Conservation (phyloP, 805 yeast species). For the Myxozyma udenii region DNA sequence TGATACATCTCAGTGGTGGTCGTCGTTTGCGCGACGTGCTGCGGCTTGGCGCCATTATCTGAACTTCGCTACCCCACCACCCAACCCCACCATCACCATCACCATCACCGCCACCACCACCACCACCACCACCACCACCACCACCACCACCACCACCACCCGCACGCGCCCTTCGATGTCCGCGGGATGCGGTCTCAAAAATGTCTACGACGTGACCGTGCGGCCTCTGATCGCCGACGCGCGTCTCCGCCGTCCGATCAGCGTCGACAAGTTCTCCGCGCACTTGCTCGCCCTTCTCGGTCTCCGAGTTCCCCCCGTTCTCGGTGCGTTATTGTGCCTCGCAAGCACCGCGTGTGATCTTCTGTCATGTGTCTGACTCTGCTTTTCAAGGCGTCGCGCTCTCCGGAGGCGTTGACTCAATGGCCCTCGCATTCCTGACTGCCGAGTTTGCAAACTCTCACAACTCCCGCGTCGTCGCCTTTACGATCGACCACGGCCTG, state of each 20-base stretch:
- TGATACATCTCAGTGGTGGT: too few relatives aligned
- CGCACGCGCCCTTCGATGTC: too few relatives aligned
- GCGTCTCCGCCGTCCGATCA: constrained; percentile 3
- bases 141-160: too few relatives aligned
- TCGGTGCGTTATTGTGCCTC: constrained; percentile 6
- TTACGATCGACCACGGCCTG: constrained; percentile 64
- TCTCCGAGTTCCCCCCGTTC: constrained; percentile 4
- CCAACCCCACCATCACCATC: too few relatives aligned
- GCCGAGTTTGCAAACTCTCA: constrained; percentile 38
- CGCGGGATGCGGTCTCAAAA: background rate
- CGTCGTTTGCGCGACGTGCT: too few relatives aligned
- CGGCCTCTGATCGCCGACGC: constrained; percentile 14
- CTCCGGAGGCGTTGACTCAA: constrained; percentile 81
- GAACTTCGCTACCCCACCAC: too few relatives aligned
- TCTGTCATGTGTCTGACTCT: background rate
- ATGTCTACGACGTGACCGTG: constrained; percentile 8
- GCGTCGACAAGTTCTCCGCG: constrained; percentile 3
- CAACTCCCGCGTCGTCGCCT: constrained; percentile 41
- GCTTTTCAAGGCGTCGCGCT: constrained; percentile 47
- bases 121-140: too few relatives aligned
- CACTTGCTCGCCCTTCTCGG: constrained; percentile 5
- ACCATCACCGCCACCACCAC: too few relatives aligned
- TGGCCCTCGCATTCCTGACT: constrained; percentile 59
- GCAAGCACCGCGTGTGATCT: background rate
- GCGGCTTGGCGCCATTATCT: too few relatives aligned